These are phyloP conservation scores for Panicum miliaceum DNA, from an alignment of 176 grass and related monocot species.

Conservation along the genomic window DNA sequence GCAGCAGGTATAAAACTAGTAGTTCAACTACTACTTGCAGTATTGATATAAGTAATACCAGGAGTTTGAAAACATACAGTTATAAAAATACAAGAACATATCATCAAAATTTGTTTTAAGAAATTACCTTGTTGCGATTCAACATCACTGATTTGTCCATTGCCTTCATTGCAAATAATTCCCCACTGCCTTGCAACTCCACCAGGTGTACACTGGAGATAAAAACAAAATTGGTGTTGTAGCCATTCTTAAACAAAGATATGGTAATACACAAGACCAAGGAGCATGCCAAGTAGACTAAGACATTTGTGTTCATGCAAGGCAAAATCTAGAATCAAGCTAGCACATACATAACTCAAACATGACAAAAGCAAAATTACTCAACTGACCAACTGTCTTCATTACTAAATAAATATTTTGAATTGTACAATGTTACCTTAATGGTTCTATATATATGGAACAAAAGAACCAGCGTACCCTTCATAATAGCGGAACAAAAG, in stretches of 20 bases:
- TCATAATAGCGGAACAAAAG: not conserved
- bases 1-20: not conserved
- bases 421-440: not conserved
- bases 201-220: constrained; percentile 88
- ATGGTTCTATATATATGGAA: not conserved
- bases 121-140: constrained; percentile 93
- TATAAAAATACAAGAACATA: not conserved
- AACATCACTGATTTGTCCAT: constrained; percentile 99
- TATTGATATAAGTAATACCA: not conserved
- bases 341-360: not conserved
- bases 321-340: constrained; percentile 22
- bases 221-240: constrained; percentile 30
- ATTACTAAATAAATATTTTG: not conserved
- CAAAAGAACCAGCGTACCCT: not conserved
- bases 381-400: not conserved
- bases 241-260: constrained; percentile 16
- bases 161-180: constrained; percentile 98
- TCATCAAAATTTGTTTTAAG: not conserved
- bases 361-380: not conserved
- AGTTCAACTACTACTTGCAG: not conserved
- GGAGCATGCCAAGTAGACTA: not conserved
- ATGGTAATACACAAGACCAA: constrained; percentile 1
- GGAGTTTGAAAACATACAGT: not conserved
- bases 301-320: constrained; percentile 13
- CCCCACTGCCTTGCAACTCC: constrained; percentile 88